A percentile compares a stretch with the other conserved stretches of the same genome.
These are phyloP conservation scores for Pelargonium cotyledonis DNA, from an alignment of 441 rosid genomes.

Conservation along the genomic window DNA sequence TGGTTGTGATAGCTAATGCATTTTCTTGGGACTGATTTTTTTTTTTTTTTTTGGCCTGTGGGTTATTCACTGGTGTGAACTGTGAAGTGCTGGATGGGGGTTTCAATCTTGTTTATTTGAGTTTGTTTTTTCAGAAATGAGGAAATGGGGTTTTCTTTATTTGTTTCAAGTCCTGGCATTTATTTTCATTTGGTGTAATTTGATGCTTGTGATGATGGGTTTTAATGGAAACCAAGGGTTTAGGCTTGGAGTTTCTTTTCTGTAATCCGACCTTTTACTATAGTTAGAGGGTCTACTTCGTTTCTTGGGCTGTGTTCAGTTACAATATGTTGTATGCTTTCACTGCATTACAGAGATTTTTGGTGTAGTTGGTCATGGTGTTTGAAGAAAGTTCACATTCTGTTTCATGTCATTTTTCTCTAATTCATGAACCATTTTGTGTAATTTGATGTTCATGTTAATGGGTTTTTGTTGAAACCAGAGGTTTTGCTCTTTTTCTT, in stretches of 20 bases:
- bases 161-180: neutral
- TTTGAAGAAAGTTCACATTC: neutral
- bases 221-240: neutral
- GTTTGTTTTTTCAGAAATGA: constrained; percentile 8
- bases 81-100: too few relatives aligned
- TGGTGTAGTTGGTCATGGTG: neutral
- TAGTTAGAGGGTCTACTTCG: neutral
- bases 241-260: neutral
- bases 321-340: neutral
- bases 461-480: constrained; percentile 12
- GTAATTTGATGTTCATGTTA: constrained; percentile 11
- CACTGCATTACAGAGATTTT: neutral
- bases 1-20: neutral
- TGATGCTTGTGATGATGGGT: neutral
- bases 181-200: constrained; percentile 1
- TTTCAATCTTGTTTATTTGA: neutral
- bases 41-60: neutral
- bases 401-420: neutral
- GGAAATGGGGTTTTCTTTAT: constrained; percentile 13
- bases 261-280: neutral
- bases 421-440: neutral
- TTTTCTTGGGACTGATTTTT: neutral
- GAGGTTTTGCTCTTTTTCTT: constrained; percentile 4
- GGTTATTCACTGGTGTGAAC: too few relatives aligned
- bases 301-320: too few relatives aligned